Percentiles rank a stretch among this genome's conserved stretches.
These are phyloP conservation scores for Metschnikowia santaceciliae DNA, from an alignment of 805 yeast species.

Conservation along the genomic window DNA sequence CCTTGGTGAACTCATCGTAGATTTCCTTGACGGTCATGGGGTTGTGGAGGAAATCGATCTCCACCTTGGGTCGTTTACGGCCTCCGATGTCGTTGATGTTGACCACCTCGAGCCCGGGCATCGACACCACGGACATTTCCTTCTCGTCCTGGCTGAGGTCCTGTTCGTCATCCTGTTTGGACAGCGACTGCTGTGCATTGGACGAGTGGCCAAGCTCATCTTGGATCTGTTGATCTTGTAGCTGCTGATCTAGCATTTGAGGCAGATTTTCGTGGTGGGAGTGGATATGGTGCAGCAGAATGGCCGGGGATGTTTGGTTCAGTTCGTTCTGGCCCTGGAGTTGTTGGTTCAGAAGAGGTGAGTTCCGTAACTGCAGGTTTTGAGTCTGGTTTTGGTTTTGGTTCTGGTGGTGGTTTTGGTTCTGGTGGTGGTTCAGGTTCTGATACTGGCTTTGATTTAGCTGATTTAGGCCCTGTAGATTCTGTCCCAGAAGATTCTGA, in stretches of 20 bases:
- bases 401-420: background rate
- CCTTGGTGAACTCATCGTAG: constrained; percentile 42
- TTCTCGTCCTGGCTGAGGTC: background rate
- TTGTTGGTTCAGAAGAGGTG: background rate
- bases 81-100: constrained; percentile 14
- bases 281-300: background rate
- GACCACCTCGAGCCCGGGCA: constrained; percentile 18
- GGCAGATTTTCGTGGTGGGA: background rate
- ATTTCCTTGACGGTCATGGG: constrained; percentile 44
- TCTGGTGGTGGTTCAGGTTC: background rate
- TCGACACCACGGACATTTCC: constrained; percentile 10
- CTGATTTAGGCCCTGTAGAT: background rate
- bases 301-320: background rate
- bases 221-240: constrained; percentile 1
- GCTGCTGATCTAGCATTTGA: constrained; percentile 1
- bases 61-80: constrained; percentile 35
- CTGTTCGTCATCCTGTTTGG: constrained; percentile 4
- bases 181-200: background rate
- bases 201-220: background rate
- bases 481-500: background rate
- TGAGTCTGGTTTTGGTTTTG: background rate
- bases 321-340: background rate
- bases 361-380: background rate
- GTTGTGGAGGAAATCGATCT: constrained; percentile 39
- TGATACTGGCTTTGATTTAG: background rate